Conservation (phyloP, 2,329 filamentous ascomycete genomes). For the Colletotrichum lini region DNA sequence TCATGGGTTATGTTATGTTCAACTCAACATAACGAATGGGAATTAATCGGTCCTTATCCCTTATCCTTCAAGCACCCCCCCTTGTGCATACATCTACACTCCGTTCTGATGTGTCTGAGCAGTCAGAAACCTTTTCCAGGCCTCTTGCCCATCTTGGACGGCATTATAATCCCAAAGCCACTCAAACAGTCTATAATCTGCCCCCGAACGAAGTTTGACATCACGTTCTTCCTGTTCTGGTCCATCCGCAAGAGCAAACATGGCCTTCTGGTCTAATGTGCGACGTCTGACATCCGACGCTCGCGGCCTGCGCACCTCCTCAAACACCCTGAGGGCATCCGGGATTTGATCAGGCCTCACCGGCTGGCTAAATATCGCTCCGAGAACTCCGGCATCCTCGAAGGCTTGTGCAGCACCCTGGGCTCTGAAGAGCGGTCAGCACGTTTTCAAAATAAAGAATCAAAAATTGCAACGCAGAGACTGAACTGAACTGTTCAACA, state of each 20-base stretch:
- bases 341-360: not conserved
- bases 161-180: not conserved
- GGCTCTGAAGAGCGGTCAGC: not conserved
- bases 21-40: too few species aligned
- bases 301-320: not conserved
- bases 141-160: not conserved
- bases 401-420: not conserved
- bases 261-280: not conserved
- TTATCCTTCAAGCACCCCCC: too few species aligned
- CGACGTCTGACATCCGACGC: not conserved
- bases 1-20: too few species aligned
- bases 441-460: not conserved
- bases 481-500: not conserved
- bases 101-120: not conserved
- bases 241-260: not conserved
- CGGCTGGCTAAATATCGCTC: not conserved
- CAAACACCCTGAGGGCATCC: not conserved
- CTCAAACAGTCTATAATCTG: not conserved
- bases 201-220: not conserved
- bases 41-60: too few species aligned
- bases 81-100: too few species aligned
- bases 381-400: not conserved
- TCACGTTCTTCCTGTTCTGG: not conserved
- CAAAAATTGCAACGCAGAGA: not conserved
- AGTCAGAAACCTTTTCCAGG: not conserved